Percentiles rank a stretch among this genome's conserved stretches.
Evolutionary conservation across 2,329 filamentous ascomycete species (phyloP).

Genomic region (Teratosphaeria zuluensis): DNA sequence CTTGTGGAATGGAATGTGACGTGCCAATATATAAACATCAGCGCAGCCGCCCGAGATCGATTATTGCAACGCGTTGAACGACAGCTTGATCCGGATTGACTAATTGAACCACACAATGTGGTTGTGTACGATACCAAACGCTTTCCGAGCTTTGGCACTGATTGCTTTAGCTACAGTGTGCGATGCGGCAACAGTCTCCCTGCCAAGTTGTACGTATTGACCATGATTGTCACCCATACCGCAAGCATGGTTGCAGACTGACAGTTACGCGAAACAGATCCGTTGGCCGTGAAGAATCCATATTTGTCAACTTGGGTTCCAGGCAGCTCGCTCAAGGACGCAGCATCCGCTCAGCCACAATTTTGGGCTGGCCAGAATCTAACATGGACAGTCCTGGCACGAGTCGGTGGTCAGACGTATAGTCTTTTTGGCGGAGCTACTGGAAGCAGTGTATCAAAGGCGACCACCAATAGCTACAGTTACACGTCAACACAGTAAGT

Average conservation of each 20-base stretch:
- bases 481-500: slow-evolving; percentile 26
- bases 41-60: not conserved
- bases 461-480: slow-evolving; percentile 12
- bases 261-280: slow-evolving; percentile 1
- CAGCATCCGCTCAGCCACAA: slow-evolving; percentile 19
- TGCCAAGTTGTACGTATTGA: not conserved
- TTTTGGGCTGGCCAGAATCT: slow-evolving; percentile 27
- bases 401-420: slow-evolving; percentile 23
- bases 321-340: slow-evolving; percentile 15
- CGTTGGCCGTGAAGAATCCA: slow-evolving; percentile 24
- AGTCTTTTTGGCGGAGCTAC: slow-evolving; percentile 21
- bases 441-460: slow-evolving; percentile 10
- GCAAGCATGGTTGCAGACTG: not conserved
- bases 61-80: not conserved
- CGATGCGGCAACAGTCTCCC: not conserved
- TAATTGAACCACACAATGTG: not conserved
- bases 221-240: not conserved
- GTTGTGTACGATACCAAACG: not conserved
- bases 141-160: not conserved
- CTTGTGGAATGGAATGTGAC: not conserved
- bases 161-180: not conserved
- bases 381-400: slow-evolving; percentile 25
- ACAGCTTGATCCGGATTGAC: not conserved
- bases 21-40: not conserved
- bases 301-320: slow-evolving; percentile 28